Evolutionary conservation across 768 basidiomycete species (phyloP).

Genomic region (Holtermanniella nyarrowii): DNA sequence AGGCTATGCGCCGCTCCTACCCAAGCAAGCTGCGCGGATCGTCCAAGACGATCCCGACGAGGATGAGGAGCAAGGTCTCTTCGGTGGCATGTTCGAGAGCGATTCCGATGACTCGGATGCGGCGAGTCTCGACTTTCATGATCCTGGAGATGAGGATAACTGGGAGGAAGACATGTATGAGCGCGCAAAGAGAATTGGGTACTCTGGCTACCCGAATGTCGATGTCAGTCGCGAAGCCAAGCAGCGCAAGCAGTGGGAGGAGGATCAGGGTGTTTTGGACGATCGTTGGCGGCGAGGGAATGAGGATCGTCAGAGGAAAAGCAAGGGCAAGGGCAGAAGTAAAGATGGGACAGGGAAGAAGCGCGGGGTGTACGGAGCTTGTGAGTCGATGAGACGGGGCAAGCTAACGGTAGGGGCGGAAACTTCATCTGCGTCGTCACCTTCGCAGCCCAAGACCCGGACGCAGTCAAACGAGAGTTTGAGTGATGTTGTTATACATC

Average conservation of each 20-base stretch:
- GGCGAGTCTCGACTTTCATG: conserved; percentile 53
- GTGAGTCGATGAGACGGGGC: conserved; percentile 19
- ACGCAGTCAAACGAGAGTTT: neutral
- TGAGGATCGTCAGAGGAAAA: conserved; percentile 47
- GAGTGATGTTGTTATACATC: neutral
- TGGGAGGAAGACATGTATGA: conserved; percentile 58
- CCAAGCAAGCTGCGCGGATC: conserved; percentile 53
- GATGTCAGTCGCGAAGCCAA: conserved; percentile 74
- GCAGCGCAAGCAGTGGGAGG: conserved; percentile 58
- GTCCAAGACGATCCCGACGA: conserved; percentile 47
- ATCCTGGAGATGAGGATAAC: conserved; percentile 53
- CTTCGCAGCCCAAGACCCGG: neutral
- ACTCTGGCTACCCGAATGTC: conserved; percentile 80
- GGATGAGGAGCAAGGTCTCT: neutral
- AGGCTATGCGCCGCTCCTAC: conserved; percentile 64
- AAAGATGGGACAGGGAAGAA: conserved; percentile 33
- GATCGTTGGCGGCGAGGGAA: conserved; percentile 56
- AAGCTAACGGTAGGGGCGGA: conserved; percentile 24
- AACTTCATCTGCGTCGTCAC: conserved; percentile 3
- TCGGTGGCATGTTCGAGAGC: conserved; percentile 39
- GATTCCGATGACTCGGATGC: conserved; percentile 32
- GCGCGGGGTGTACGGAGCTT: conserved; percentile 30
- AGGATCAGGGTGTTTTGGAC: conserved; percentile 72
- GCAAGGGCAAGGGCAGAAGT: conserved; percentile 51
- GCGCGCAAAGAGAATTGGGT: conserved; percentile 67